Base-by-base conservation (phyloP, 2,329 filamentous ascomycete genomes). In the Beauveria asiatica region DNA sequence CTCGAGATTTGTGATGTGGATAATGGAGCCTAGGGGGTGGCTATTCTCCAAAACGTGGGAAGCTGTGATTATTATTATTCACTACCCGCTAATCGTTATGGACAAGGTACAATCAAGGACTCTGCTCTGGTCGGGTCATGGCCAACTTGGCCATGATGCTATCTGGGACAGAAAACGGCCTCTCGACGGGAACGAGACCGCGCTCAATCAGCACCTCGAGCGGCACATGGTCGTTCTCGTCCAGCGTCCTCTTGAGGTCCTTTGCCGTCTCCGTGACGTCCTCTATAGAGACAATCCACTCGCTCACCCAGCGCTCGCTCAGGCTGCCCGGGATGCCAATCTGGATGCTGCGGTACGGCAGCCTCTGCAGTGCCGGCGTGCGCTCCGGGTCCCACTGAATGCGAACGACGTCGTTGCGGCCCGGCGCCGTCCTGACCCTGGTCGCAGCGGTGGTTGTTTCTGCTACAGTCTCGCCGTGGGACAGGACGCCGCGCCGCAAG, bases 381-480 rank as follows among this genome's bases (percentile, higher is more conserved):
- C 84, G 67, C 67, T 87, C 84, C 0, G 84, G 84, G 69, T 87
- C 84, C 84, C 84, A 87, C 67, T 86, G 83, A 8, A 86, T 75
- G n/a, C 78, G 75, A 0, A 86, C 81, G 19, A 71, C 67, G 4
- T 59, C 57, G 3, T 70, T 61, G 62, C 67, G 33, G 33, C 13
- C 33, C 33, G 33, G 10, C 11, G 5, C 33, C 11, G 33, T 37
- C 10, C 33, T 72, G 51, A 67, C 68, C n/a, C 68, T 69, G 41
- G 16, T 9, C 8, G 23, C 30, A 8, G 42, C 30, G 11, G n/a
- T 27, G 5, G 5, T 39, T 2, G 16, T 37, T 16, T 11, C 11
- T 37, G 33, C 13, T 37, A 37, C 33, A 37, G 33, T 37, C 33
- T 37, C 21, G 13, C 49, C 42, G 13, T 59, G 25, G 21, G 74